phyloP scores from a whole-genome alignment of 129 eudicot genomes.

The Ambrosia trifida region DNA sequence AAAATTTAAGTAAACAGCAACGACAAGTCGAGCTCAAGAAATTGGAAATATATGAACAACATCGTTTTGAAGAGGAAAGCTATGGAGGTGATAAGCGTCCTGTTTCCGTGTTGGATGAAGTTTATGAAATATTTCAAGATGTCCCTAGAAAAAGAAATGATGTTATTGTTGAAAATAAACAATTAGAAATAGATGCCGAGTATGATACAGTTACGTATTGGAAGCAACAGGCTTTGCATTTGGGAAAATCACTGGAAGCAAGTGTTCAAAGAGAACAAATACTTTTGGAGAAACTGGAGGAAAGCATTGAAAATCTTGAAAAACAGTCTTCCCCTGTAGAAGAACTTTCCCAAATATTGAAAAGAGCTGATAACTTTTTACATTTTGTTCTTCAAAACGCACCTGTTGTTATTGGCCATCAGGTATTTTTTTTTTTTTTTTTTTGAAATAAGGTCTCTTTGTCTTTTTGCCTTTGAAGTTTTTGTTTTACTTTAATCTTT shows the following conservation, averaged over 20 bases:
- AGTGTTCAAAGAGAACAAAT: conserved; percentile 80
- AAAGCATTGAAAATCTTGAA: conserved; percentile 78
- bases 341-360: conserved; percentile 79
- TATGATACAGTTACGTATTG: conserved; percentile 70
- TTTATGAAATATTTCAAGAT: conserved; percentile 55
- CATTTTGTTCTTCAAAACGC: conserved; percentile 96
- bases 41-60: conserved; percentile 77
- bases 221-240: conserved; percentile 76
- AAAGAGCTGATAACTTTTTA: conserved; percentile 88
- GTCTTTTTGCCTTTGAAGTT: neutral
- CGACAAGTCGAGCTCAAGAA: conserved; percentile 77
- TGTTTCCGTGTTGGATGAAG: conserved; percentile 61
- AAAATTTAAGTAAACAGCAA: conserved; percentile 74
- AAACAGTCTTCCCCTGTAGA: conserved; percentile 89
- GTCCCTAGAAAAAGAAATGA: conserved; percentile 62
- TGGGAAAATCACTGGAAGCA: conserved; percentile 72
- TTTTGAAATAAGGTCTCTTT: neutral
- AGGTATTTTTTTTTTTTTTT: conserved; percentile 47
- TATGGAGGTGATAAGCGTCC: conserved; percentile 69
- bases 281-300: conserved; percentile 66
- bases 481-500: neutral
- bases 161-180: conserved; percentile 54
- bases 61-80: conserved; percentile 67
- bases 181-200: conserved; percentile 68
- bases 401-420: conserved; percentile 94